Percentiles rank a stretch among this genome's conserved stretches.
Evolutionary conservation across 176 grass and related monocot species (phyloP).

Genomic region (Pharus latifolius): DNA sequence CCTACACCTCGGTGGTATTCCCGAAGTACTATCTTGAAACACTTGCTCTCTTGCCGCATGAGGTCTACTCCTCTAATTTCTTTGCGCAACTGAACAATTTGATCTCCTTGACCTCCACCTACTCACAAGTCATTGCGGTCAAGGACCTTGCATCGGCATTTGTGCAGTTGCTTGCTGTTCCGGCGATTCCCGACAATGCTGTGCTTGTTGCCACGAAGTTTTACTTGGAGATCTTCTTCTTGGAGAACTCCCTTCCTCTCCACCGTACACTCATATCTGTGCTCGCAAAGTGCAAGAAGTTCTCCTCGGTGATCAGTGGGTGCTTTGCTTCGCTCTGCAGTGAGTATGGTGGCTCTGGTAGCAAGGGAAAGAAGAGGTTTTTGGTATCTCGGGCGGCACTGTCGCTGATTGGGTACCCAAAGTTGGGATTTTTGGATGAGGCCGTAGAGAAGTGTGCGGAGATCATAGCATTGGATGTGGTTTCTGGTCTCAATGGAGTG

Average conservation of each 20-base stretch:
- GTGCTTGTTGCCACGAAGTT: constrained; percentile 32
- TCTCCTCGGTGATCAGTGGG: constrained; percentile 32
- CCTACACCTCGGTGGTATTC: constrained; percentile 78
- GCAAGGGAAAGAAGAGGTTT: constrained; percentile 64
- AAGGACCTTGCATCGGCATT: constrained; percentile 73
- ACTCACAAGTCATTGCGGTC: constrained; percentile 51
- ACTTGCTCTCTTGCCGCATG: constrained; percentile 23
- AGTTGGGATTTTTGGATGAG: constrained; percentile 84
- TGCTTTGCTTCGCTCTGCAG: constrained; percentile 62
- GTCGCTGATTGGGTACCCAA: constrained; percentile 89
- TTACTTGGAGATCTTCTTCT: constrained; percentile 88
- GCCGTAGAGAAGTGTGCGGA: constrained; percentile 54
- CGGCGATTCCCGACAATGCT: constrained; percentile 19
- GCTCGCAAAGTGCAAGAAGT: constrained; percentile 58
- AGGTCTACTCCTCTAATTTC: constrained; percentile 36
- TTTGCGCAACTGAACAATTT: constrained; percentile 57
- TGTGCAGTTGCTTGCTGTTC: constrained; percentile 40
- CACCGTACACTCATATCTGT: constrained; percentile 81
- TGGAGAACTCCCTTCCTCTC: constrained; percentile 79
- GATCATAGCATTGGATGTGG: constrained; percentile 64
- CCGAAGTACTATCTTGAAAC: constrained; percentile 61
- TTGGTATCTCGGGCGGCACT: constrained; percentile 68
- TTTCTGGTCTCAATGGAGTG: constrained; percentile 52
- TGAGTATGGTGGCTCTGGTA: constrained; percentile 51
- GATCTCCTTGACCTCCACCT: constrained; percentile 71